These are phyloP conservation scores for Trapa bicornis DNA, from an alignment of 345 rosid species.

Conservation along the genomic window DNA sequence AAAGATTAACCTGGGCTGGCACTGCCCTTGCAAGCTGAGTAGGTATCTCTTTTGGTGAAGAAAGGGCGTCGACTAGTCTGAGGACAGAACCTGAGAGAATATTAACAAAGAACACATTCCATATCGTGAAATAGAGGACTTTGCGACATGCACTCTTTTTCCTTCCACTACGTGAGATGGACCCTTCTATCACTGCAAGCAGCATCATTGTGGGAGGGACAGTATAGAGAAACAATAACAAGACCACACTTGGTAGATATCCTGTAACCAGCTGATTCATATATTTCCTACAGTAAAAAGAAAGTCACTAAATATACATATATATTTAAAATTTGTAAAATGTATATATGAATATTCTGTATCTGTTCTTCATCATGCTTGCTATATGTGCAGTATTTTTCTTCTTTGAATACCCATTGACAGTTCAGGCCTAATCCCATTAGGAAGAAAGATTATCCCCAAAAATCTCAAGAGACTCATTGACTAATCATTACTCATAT, in stretches of 20 bases:
- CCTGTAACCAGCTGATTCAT: slow-evolving; percentile 64
- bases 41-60: slow-evolving; percentile 56
- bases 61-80: slow-evolving; percentile 31
- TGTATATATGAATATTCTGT: background rate
- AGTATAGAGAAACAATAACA: slow-evolving; percentile 47
- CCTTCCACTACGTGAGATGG: slow-evolving; percentile 58
- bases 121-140: slow-evolving; percentile 71
- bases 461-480: background rate
- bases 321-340: background rate
- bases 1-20: slow-evolving; percentile 54
- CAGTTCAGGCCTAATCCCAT: background rate
- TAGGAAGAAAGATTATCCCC: background rate
- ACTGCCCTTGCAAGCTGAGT: slow-evolving; percentile 56
- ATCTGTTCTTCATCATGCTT: background rate
- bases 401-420: background rate
- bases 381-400: background rate
- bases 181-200: slow-evolving; percentile 69
- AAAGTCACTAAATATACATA: background rate
- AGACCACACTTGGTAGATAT: slow-evolving; percentile 86
- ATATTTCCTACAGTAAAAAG: slow-evolving; percentile 9
- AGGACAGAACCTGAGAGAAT: slow-evolving; percentile 73
- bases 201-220: slow-evolving; percentile 93
- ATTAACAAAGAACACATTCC: slow-evolving; percentile 89
- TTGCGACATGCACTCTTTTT: slow-evolving; percentile 77
- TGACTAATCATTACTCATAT: background rate